Conservation (phyloP, 163 green algal genomes). For the Trebouxia gelatinosa region DNA sequence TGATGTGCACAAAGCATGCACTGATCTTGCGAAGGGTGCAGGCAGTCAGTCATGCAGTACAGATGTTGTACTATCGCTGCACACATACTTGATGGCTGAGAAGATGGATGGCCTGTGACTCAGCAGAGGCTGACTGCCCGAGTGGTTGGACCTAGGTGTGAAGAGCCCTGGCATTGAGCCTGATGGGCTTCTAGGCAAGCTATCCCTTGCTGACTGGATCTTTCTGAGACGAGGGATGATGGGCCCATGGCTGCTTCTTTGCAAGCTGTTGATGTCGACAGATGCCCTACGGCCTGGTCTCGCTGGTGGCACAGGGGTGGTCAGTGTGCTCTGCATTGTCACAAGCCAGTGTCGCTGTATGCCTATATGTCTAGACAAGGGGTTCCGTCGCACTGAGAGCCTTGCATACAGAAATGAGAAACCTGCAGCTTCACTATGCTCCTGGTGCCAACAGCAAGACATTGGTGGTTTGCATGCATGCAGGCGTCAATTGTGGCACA, state of each 20-base stretch:
- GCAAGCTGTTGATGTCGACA: background rate
- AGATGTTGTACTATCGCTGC: background rate
- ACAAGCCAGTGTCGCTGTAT: no score
- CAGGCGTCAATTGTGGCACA: no score
- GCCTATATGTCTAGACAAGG: no score
- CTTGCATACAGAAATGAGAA: no score
- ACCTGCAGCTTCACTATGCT: no score
- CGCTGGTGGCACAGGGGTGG: no score
- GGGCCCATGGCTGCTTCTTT: background rate
- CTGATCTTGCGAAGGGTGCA: background rate
- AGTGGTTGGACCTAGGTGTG: background rate
- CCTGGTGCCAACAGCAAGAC: no score
- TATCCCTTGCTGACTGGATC: background rate
- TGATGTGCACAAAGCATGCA: background rate
- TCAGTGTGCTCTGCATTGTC: no score
- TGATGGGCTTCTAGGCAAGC: slow-evolving; percentile 3
- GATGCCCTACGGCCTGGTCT: no score
- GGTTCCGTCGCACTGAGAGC: no score
- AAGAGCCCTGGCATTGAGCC: background rate
- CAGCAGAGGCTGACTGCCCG: background rate
- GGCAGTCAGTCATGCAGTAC: background rate
- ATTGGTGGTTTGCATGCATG: no score
- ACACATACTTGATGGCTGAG: slow-evolving; percentile 4
- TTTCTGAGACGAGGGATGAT: background rate
- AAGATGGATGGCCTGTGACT: slow-evolving; percentile 8